Evolutionary conservation across 1,284 basidiomycete genomes (phyloP).

Genomic region (Irpex sp.): DNA sequence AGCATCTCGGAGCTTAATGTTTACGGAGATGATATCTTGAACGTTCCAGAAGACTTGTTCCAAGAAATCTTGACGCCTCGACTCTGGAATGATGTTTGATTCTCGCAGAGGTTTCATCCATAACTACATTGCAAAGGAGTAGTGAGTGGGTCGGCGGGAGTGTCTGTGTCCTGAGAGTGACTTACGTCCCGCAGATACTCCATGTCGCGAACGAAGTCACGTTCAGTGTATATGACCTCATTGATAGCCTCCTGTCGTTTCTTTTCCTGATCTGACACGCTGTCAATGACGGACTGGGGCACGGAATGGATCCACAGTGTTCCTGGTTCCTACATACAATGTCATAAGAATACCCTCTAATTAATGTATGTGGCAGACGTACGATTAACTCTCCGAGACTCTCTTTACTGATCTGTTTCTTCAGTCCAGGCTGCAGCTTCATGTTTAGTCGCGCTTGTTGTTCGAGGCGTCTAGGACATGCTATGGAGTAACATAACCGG

Average conservation of each 20-base stretch:
- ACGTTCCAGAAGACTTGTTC: constrained; percentile 99
- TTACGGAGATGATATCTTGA: constrained; percentile 90
- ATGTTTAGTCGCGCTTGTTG: constrained; percentile 91
- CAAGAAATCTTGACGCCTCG: constrained; percentile 84
- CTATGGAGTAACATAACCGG: constrained; percentile 93
- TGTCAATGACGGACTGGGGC: constrained; percentile 90
- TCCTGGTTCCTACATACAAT: constrained; percentile 68
- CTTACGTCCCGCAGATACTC: constrained; percentile 95
- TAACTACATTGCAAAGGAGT: constrained; percentile 31
- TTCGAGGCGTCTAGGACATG: constrained; percentile 91
- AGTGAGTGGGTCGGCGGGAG: constrained; percentile 3
- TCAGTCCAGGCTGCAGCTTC: constrained; percentile 89
- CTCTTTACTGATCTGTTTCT: constrained; percentile 79
- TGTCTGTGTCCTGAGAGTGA: constrained; percentile 11
- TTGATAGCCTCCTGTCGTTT: constrained; percentile 98
- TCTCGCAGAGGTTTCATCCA: constrained; percentile 90
- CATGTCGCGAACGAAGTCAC: constrained; percentile 96
- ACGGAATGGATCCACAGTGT: constrained; percentile 98
- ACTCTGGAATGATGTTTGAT: constrained; percentile 74
- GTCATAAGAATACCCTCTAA: constrained; percentile 10
- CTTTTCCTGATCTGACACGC: constrained; percentile 91
- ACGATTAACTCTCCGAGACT: constrained; percentile 81
- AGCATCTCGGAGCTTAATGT: constrained; percentile 87
- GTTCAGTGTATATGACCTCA: constrained; percentile 97
- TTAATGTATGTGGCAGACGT: constrained; percentile 22